phyloP scores from a whole-genome alignment of 306 rosid genomes.

The Sophora flavescens region DNA sequence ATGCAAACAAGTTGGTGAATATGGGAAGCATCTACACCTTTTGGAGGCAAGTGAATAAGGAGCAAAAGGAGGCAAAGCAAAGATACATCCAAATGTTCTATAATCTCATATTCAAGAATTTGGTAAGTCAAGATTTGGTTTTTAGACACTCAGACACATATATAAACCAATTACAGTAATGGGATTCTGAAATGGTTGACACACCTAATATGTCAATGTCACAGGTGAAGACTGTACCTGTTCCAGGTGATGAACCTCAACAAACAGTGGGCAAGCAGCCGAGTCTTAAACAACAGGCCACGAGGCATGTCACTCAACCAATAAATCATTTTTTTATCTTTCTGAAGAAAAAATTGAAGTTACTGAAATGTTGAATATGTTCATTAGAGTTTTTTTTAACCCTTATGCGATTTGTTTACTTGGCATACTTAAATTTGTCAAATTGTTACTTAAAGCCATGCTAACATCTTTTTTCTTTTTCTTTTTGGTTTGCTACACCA shows the following conservation, averaged over 20 bases:
- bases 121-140: constrained; percentile 55
- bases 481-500: constrained; percentile 60
- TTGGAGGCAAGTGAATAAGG: constrained; percentile 79
- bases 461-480: constrained; percentile 40
- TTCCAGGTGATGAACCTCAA: constrained; percentile 63
- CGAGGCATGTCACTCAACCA: constrained; percentile 55
- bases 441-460: neutral
- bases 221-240: constrained; percentile 74
- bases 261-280: constrained; percentile 51
- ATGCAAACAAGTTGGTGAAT: constrained; percentile 83
- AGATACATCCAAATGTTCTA: constrained; percentile 90
- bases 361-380: neutral
- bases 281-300: constrained; percentile 46
- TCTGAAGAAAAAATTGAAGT: neutral
- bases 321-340: constrained; percentile 17
- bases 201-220: constrained; percentile 39
- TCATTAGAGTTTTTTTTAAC: neutral
- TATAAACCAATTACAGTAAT: neutral
- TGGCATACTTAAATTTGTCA: neutral
- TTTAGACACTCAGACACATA: neutral
- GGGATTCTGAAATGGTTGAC: constrained; percentile 16
- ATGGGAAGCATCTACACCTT: constrained; percentile 80
- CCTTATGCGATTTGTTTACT: neutral
- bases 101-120: constrained; percentile 71
- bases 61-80: constrained; percentile 83